phyloP scores from a whole-genome alignment of 306 rosid species.

The Prunus fruticosa region DNA sequence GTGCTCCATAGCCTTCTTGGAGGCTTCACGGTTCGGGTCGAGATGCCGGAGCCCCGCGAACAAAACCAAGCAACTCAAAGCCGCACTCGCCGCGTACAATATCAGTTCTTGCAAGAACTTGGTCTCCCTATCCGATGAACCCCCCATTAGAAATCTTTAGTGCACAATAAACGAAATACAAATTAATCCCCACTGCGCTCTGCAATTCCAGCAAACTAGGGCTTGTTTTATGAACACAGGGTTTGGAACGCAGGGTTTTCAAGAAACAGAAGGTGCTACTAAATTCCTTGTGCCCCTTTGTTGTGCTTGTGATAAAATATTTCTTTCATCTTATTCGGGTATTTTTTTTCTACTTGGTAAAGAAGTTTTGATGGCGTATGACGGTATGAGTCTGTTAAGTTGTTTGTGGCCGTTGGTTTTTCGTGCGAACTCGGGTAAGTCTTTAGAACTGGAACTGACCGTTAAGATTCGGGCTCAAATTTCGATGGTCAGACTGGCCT shows the following conservation, averaged over 20 bases:
- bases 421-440: background rate
- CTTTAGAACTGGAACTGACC: background rate
- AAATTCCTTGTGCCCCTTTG: too few species aligned
- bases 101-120: constrained; percentile 66
- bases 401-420: background rate
- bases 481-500: background rate
- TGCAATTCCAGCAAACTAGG: background rate
- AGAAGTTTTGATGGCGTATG: background rate
- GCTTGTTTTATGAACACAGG: background rate
- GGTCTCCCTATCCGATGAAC: constrained; percentile 72
- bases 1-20: constrained; percentile 81
- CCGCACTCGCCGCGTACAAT: constrained; percentile 94
- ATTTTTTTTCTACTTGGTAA: background rate
- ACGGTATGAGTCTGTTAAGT: too few species aligned
- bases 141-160: background rate
- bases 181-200: background rate
- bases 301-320: too few species aligned
- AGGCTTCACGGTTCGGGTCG: constrained; percentile 91
- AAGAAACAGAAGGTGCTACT: too few species aligned
- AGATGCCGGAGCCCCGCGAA: constrained; percentile 75
- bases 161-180: background rate
- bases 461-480: background rate
- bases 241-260: too few species aligned
- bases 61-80: constrained; percentile 70
- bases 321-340: background rate